Evolutionary conservation across 768 basidiomycete species (phyloP).

Genomic region (Lanmaoa rubissima): DNA sequence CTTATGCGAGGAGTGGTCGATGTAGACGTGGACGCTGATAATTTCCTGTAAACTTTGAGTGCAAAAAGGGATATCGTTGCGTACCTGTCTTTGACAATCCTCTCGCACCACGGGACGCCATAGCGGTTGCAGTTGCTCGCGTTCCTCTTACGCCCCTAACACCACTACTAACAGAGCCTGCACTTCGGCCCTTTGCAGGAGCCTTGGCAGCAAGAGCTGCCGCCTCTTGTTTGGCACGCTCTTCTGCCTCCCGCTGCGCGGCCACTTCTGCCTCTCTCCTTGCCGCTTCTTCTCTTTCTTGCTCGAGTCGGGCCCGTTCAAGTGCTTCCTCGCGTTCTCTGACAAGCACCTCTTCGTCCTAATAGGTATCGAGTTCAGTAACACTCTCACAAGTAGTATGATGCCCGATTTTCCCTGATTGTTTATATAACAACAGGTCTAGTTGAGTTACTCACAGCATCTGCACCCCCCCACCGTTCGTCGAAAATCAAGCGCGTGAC

Average conservation of each 20-base stretch:
- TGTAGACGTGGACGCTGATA: slow-evolving; percentile 13
- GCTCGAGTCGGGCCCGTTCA: slow-evolving; percentile 34
- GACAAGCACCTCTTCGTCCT: slow-evolving; percentile 63
- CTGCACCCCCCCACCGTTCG: slow-evolving; percentile 73
- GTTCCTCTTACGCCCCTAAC: slow-evolving; percentile 74
- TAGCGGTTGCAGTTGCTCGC: slow-evolving; percentile 52
- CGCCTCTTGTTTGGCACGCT: slow-evolving; percentile 49
- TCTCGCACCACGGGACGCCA: slow-evolving; percentile 43
- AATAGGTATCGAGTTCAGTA: not conserved
- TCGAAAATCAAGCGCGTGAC: slow-evolving; percentile 70
- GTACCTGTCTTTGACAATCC: slow-evolving; percentile 41
- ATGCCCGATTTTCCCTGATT: not conserved
- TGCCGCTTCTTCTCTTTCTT: slow-evolving; percentile 35
- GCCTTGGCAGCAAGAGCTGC: slow-evolving; percentile 33
- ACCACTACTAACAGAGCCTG: slow-evolving; percentile 46
- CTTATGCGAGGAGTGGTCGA: slow-evolving; percentile 22
- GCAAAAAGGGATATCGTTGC: slow-evolving; percentile 1
- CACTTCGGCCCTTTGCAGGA: slow-evolving; percentile 43
- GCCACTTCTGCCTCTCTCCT: slow-evolving; percentile 37
- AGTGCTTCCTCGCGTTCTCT: slow-evolving; percentile 38
- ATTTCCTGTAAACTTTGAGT: slow-evolving; percentile 4
- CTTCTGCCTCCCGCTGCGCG: slow-evolving; percentile 46
- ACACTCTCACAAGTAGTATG: not conserved
- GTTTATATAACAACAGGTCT: not conserved
- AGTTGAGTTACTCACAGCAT: slow-evolving; percentile 48